Conservation (phyloP, 202 grass and related monocot species). For the Musa balbisiana region DNA sequence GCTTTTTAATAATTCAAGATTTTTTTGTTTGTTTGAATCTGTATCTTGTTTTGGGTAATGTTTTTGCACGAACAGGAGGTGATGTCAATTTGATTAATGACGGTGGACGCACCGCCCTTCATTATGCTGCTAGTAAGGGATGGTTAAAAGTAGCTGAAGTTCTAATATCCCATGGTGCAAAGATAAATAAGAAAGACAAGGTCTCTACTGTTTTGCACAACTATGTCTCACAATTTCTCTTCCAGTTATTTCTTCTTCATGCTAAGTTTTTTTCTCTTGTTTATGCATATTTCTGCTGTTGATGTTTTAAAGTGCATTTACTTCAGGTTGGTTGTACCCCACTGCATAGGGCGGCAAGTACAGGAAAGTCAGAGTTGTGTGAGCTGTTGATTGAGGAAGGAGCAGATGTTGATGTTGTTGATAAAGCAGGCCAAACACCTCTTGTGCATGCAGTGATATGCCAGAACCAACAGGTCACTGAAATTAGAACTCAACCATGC, state of each 20-base stretch:
- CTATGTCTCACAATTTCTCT: neutral
- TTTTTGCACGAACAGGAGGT: conserved; percentile 44
- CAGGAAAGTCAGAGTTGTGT: conserved; percentile 62
- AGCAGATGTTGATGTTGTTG: conserved; percentile 65
- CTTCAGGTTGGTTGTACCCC: conserved; percentile 75
- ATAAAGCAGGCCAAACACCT: conserved; percentile 61
- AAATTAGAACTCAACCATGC: neutral
- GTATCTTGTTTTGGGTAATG: neutral
- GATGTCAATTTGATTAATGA: conserved; percentile 71
- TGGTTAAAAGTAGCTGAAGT: conserved; percentile 57
- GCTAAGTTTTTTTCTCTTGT: neutral
- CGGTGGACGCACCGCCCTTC: conserved; percentile 91
- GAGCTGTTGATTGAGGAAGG: conserved; percentile 94
- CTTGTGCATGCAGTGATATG: conserved; percentile 76
- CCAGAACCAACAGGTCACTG: conserved; percentile 53
- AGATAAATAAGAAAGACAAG: conserved; percentile 93
- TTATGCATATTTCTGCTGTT: neutral
- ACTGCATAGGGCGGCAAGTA: conserved; percentile 90
- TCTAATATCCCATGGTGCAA: conserved; percentile 57
- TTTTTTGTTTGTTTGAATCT: neutral
- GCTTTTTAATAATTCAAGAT: neutral
- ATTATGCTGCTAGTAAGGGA: conserved; percentile 91
- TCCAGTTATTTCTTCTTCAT: neutral
- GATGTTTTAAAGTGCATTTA: conserved; percentile 13
- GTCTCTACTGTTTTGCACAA: conserved; percentile 31